Conservation (phyloP, 1,284 basidiomycete genomes). For the Rhodotorula mucilaginosa region DNA sequence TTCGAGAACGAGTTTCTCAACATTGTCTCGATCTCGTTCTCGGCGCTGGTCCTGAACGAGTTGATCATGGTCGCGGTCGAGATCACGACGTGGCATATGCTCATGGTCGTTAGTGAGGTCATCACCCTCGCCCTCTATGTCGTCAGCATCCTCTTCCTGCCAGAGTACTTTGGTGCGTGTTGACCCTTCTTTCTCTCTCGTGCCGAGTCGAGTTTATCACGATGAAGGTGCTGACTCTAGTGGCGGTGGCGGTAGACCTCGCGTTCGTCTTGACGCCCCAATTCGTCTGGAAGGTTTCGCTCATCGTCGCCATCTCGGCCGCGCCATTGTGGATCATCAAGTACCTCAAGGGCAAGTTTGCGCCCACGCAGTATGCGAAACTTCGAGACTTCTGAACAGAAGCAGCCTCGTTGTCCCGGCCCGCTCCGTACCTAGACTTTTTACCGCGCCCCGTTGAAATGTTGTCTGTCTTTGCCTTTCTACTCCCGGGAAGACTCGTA, state of each 20-base stretch:
- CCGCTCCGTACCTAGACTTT: neutral
- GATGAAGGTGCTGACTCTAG: neutral
- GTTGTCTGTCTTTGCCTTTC: no score
- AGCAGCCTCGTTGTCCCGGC: neutral
- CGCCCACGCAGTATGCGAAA: constrained; percentile 93
- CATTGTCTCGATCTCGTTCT: constrained; percentile 97
- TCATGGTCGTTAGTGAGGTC: constrained; percentile 92
- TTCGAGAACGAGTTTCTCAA: constrained; percentile 98
- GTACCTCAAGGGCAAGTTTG: constrained; percentile 75
- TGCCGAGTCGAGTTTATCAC: neutral
- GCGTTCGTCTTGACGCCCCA: constrained; percentile 81
- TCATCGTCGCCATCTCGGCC: constrained; percentile 87
- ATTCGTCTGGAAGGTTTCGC: constrained; percentile 92
- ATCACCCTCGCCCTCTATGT: constrained; percentile 86
- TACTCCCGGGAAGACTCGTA: no score
- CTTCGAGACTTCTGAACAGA: constrained; percentile 50
- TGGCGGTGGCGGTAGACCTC: constrained; percentile 61
- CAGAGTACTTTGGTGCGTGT: constrained; percentile 89
- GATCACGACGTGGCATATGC: constrained; percentile 70
- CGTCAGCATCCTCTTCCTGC: constrained; percentile 87
- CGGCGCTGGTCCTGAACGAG: constrained; percentile 92
- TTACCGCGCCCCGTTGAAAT: neutral
- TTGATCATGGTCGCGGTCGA: constrained; percentile 80
- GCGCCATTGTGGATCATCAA: constrained; percentile 90
- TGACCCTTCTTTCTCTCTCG: no score